Conservation (phyloP, 2,329 filamentous ascomycete genomes). For the Coniochaeta prunicola region DNA sequence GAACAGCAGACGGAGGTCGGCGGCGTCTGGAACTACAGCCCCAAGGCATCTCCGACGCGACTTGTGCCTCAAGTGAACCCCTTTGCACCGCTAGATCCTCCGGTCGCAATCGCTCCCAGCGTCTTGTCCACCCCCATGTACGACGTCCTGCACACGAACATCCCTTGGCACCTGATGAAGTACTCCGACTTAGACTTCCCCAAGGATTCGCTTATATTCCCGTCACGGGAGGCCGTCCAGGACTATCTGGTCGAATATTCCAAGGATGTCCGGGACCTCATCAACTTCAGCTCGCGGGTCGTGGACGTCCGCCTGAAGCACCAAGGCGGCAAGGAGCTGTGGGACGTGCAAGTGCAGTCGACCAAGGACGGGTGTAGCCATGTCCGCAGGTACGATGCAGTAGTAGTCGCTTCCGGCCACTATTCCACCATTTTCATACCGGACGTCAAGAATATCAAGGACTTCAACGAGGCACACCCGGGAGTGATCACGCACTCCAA, state of each 20-base stretch:
- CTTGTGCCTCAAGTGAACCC: conserved; percentile 64
- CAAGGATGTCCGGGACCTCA: conserved; percentile 55
- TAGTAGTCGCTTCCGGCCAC: conserved; percentile 70
- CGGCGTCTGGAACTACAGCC: conserved; percentile 80
- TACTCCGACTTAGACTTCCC: conserved; percentile 67
- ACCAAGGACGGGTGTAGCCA: conserved; percentile 33
- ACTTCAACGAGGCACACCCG: conserved; percentile 54
- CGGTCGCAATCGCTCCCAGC: conserved; percentile 45
- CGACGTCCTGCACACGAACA: conserved; percentile 76
- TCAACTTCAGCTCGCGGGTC: conserved; percentile 67
- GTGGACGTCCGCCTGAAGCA: conserved; percentile 42
- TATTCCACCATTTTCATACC: conserved; percentile 65
- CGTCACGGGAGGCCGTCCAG: conserved; percentile 62
- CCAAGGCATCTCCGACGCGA: conserved; percentile 35
- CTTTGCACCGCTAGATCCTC: conserved; percentile 54
- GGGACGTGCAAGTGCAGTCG: conserved; percentile 52
- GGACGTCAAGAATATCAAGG: conserved; percentile 47
- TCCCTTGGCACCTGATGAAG: conserved; percentile 72
- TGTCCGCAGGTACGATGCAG: conserved; percentile 58
- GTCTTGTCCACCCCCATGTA: conserved; percentile 81
- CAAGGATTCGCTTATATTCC: conserved; percentile 62
- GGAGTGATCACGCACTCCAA: conserved; percentile 67
- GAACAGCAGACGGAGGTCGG: conserved; percentile 74
- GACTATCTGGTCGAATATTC: conserved; percentile 70
- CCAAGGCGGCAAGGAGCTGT: conserved; percentile 36